These are phyloP conservation scores for Cyathus striatus DNA, from an alignment of 768 basidiomycete species.

Conservation along the genomic window DNA sequence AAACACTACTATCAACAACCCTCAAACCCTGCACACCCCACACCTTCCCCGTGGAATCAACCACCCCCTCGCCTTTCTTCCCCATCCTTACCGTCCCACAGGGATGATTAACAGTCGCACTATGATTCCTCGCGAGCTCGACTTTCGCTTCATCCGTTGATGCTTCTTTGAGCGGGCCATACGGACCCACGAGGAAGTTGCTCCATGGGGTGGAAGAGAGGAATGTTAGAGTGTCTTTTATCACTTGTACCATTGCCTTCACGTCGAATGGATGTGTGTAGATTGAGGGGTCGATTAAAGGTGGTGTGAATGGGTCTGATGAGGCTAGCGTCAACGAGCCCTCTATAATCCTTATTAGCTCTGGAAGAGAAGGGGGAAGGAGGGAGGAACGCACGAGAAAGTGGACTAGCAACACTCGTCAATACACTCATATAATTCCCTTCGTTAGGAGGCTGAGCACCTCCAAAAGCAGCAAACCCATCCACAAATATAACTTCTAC, in stretches of 20 bases:
- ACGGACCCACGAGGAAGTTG: constrained; percentile 16
- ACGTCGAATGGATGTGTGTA: constrained; percentile 15
- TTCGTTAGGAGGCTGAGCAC: constrained; percentile 9
- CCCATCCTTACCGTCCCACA: constrained; percentile 22
- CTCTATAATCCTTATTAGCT: constrained; percentile 5
- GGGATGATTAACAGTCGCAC: constrained; percentile 17
- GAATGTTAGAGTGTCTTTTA: constrained; percentile 18
- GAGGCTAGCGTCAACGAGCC: constrained; percentile 20
- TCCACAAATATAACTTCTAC: constrained; percentile 9
- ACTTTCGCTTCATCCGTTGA: constrained; percentile 19
- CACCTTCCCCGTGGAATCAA: constrained; percentile 26
- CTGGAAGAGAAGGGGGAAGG: background rate
- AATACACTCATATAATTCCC: constrained; percentile 20
- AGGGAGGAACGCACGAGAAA: constrained; percentile 14
- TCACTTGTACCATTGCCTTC: constrained; percentile 18
- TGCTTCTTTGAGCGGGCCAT: constrained; percentile 12
- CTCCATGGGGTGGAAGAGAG: constrained; percentile 20
- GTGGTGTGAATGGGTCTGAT: constrained; percentile 16
- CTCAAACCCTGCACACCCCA: constrained; percentile 26
- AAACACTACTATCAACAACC: constrained; percentile 31
- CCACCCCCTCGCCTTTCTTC: constrained; percentile 21
- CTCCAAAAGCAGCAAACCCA: constrained; percentile 4
- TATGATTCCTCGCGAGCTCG: constrained; percentile 15
- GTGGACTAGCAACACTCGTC: constrained; percentile 20
- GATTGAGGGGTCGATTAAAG: constrained; percentile 20